Conservation (phyloP, 306 rosid genomes). For the Quercus aquifolioides region DNA sequence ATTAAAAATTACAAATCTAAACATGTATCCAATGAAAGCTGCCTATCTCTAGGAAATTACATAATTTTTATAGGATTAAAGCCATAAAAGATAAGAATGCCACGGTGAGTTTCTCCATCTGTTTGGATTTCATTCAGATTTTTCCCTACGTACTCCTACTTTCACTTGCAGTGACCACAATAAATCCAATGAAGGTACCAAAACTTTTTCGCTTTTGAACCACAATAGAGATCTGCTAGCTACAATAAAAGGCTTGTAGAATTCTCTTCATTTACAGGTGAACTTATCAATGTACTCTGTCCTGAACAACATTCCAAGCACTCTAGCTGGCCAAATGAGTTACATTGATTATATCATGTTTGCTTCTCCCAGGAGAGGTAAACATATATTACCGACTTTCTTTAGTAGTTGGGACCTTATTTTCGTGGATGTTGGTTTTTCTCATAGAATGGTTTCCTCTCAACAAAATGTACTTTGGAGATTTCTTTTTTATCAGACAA, state of each 20-base stretch:
- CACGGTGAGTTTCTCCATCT: constrained; percentile 1
- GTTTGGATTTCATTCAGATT: constrained; percentile 18
- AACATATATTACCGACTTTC: constrained; percentile 18
- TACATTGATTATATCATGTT: constrained; percentile 42
- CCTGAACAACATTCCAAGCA: constrained; percentile 61
- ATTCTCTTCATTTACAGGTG: constrained; percentile 30
- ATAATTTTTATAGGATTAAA: neutral
- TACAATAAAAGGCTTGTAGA: constrained; percentile 21
- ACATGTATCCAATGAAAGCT: no score
- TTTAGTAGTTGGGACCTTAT: neutral
- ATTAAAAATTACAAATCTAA: no score
- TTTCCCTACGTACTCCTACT: neutral
- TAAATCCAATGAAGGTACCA: constrained; percentile 27
- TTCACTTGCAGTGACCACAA: constrained; percentile 27
- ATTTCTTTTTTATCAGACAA: neutral
- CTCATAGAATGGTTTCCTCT: neutral
- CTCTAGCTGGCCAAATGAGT: constrained; percentile 40
- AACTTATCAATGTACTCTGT: constrained; percentile 42
- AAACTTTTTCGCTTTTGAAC: neutral
- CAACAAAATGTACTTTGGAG: neutral
- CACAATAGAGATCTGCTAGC: constrained; percentile 19
- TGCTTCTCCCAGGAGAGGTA: constrained; percentile 26
- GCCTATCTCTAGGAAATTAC: neutral
- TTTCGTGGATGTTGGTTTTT: neutral
- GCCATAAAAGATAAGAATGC: constrained; percentile 4